These are phyloP conservation scores for Miscanthus lutarioriparius DNA, from an alignment of 176 grass and related monocot genomes.

Conservation along the genomic window DNA sequence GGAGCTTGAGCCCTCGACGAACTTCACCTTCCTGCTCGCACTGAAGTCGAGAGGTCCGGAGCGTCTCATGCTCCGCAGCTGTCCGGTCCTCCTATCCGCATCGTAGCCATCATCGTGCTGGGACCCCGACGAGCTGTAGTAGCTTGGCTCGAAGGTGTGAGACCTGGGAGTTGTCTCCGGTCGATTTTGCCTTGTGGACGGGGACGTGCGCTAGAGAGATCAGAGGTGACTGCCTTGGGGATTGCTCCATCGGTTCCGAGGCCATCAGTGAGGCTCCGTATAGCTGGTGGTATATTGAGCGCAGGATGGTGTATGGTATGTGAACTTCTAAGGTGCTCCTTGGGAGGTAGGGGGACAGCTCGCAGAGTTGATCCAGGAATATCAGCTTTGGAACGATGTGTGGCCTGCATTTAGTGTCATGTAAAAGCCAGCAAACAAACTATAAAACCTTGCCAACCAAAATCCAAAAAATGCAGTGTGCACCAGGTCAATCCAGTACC, in stretches of 20 bases:
- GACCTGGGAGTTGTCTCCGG: conserved; percentile 56
- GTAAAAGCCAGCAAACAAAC: conserved; percentile 14
- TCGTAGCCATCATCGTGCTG: conserved; percentile 66
- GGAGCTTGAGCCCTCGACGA: conserved; percentile 80
- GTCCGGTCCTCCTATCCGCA: conserved; percentile 53
- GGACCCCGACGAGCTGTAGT: conserved; percentile 53
- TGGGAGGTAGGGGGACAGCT: conserved; percentile 83
- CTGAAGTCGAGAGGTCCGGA: conserved; percentile 80
- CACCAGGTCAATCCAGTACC: conserved; percentile 44
- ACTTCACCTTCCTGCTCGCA: conserved; percentile 72
- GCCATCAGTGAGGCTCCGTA: conserved; percentile 57
- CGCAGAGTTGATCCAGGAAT: conserved; percentile 90
- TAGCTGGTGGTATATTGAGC: conserved; percentile 82
- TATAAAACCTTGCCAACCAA: conserved; percentile 1
- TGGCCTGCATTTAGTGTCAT: conserved; percentile 46
- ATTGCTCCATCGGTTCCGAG: conserved; percentile 58
- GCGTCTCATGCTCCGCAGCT: conserved; percentile 66
- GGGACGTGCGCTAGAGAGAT: conserved; percentile 78
- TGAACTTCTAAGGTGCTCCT: conserved; percentile 97
- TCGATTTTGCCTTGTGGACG: conserved; percentile 52
- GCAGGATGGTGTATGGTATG: conserved; percentile 88
- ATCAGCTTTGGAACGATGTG: conserved; percentile 82
- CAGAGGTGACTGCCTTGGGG: conserved; percentile 80
- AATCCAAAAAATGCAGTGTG: neutral
- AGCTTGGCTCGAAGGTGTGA: conserved; percentile 54